These are phyloP conservation scores for Metschnikowia continentalis DNA, from an alignment of 805 yeast species.

Conservation along the genomic window DNA sequence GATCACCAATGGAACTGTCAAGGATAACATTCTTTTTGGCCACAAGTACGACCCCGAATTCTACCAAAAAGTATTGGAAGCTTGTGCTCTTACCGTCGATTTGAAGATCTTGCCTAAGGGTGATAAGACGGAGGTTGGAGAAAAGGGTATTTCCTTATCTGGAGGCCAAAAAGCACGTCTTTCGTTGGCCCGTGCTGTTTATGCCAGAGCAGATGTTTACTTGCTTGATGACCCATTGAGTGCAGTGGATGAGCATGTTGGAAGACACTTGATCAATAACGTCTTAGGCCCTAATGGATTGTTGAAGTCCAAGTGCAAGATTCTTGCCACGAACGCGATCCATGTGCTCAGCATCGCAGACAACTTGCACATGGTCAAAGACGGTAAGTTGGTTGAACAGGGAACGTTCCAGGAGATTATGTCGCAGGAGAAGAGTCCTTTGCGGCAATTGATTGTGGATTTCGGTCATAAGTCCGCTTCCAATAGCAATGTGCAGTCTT, in stretches of 20 bases:
- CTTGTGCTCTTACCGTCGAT: slow-evolving; percentile 84
- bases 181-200: slow-evolving; percentile 92
- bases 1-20: slow-evolving; percentile 94
- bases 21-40: slow-evolving; percentile 89
- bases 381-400: slow-evolving; percentile 65
- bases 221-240: slow-evolving; percentile 88
- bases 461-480: slow-evolving; percentile 49
- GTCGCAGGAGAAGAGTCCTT: slow-evolving; percentile 42
- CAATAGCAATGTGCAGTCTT: slow-evolving; percentile 10
- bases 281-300: slow-evolving; percentile 82
- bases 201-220: slow-evolving; percentile 88
- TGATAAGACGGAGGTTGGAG: slow-evolving; percentile 91
- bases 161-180: slow-evolving; percentile 98
- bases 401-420: slow-evolving; percentile 56
- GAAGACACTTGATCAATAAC: slow-evolving; percentile 74
- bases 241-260: slow-evolving; percentile 98
- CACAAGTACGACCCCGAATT: slow-evolving; percentile 76
- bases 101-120: slow-evolving; percentile 79
- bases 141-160: slow-evolving; percentile 91
- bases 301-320: slow-evolving; percentile 64
- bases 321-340: slow-evolving; percentile 84
- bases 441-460: slow-evolving; percentile 54
- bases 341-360: slow-evolving; percentile 76
- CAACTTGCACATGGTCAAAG: slow-evolving; percentile 61
- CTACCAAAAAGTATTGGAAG: slow-evolving; percentile 74